Evolutionary conservation across 306 rosid genomes (phyloP).

Genomic region (Fragaria nilgerrensis): DNA sequence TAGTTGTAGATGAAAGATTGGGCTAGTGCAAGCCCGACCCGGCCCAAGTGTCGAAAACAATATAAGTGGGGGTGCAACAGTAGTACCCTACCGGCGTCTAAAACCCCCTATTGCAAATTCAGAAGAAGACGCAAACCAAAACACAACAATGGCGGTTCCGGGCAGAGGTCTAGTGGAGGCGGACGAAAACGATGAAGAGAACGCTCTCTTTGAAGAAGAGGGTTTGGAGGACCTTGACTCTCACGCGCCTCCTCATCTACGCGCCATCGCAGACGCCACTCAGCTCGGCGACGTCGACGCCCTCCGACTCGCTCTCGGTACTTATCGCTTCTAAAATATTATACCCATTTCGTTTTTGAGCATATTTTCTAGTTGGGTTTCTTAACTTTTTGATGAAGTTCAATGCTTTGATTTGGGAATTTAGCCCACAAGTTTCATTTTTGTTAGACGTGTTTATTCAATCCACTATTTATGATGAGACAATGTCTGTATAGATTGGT

Average conservation of each 20-base stretch:
- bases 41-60: not conserved
- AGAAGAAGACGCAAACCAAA: not conserved
- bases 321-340: not conserved
- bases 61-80: not conserved
- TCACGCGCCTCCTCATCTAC: slow-evolving; percentile 75
- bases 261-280: slow-evolving; percentile 60
- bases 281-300: slow-evolving; percentile 53
- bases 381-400: not conserved
- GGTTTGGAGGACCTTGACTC: slow-evolving; percentile 37
- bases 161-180: slow-evolving; percentile 64
- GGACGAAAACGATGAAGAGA: slow-evolving; percentile 56
- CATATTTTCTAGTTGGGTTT: not conserved
- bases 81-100: not conserved
- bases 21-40: not conserved
- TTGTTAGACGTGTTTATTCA: not conserved
- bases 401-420: not conserved
- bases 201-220: slow-evolving; percentile 71
- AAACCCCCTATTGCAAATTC: not conserved
- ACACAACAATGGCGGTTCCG: slow-evolving; percentile 67
- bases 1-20: not conserved
- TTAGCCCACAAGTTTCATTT: not conserved
- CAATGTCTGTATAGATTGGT: not conserved
- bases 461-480: not conserved
- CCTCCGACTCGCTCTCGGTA: slow-evolving; percentile 80
- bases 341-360: not conserved